Conservation (phyloP, 495 filamentous ascomycete species). For the Penicillium paradoxum region DNA sequence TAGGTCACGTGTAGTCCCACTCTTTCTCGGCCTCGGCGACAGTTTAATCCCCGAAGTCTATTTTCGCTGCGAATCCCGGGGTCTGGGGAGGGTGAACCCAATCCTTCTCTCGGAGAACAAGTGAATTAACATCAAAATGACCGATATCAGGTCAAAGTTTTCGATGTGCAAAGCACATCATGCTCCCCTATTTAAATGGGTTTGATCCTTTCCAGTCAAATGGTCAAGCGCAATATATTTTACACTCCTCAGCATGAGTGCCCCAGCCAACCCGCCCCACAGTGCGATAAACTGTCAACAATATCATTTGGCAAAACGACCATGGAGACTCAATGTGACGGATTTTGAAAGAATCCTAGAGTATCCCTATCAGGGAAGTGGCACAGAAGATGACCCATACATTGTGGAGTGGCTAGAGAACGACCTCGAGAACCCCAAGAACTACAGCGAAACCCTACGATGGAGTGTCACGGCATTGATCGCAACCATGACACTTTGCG, state of each 20-base stretch:
- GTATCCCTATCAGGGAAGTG: conserved; percentile 53
- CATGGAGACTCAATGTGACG: background rate
- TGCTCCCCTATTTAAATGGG: background rate
- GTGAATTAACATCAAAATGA: background rate
- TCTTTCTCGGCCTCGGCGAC: too few relatives aligned
- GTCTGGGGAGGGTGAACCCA: too few relatives aligned
- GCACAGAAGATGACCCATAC: conserved; percentile 63
- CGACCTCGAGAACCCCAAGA: conserved; percentile 61
- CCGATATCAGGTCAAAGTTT: background rate
- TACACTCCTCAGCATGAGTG: too few relatives aligned
- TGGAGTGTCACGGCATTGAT: conserved; percentile 57
- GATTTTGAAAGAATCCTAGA: conserved; percentile 34
- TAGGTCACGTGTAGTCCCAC: too few relatives aligned
- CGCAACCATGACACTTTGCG: conserved; percentile 63
- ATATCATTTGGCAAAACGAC: background rate
- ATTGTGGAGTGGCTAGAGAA: conserved; percentile 60
- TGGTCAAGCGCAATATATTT: too few relatives aligned
- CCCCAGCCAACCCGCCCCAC: too few relatives aligned
- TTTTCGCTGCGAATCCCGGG: too few relatives aligned
- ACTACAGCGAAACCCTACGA: conserved; percentile 47
- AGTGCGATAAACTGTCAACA: background rate
- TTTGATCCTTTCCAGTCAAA: too few relatives aligned
- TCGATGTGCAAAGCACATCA: background rate
- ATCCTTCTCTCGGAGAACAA: background rate
- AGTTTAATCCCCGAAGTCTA: too few relatives aligned